A percentile compares a stretch with the other conserved stretches of the same genome.
Conservation (phyloP, 768 basidiomycete genomes). For the Mycena latifolia region DNA sequence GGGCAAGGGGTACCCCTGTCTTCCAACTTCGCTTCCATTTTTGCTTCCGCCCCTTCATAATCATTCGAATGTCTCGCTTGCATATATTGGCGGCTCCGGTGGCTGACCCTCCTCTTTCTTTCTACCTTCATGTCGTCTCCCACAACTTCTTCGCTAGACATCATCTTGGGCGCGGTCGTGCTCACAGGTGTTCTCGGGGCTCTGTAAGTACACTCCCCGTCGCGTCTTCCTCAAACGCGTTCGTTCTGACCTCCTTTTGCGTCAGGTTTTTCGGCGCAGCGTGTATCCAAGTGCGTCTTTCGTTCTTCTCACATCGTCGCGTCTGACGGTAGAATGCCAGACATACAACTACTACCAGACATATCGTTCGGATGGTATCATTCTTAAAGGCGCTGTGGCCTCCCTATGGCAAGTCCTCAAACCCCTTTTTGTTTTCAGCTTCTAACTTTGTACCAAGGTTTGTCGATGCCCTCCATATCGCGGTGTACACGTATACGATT, state of each 20-base stretch:
- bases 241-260: not conserved
- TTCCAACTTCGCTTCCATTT: no score
- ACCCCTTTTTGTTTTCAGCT: not conserved
- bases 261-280: constrained; percentile 23
- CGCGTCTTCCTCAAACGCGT: not conserved
- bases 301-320: not conserved
- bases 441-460: not conserved
- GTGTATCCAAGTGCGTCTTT: constrained; percentile 11
- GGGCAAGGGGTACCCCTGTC: no score
- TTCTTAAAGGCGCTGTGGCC: constrained; percentile 2
- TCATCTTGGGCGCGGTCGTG: constrained; percentile 23
- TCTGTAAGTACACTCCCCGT: constrained; percentile 5
- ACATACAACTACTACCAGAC: constrained; percentile 23
- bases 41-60: no score
- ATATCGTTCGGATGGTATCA: constrained; percentile 2
- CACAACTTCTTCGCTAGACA: not conserved
- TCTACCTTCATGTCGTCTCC: constrained; percentile 11
- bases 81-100: no score
- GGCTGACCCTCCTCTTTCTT: not conserved
- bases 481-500: constrained; percentile 21
- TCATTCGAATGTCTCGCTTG: no score
- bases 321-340: not conserved
- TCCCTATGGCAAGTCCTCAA: not conserved
- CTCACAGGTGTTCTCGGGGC: constrained; percentile 17
- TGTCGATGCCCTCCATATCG: constrained; percentile 17